Conservation (phyloP, 1,284 basidiomycete genomes). For the Sphaerobolus stellatus region DNA sequence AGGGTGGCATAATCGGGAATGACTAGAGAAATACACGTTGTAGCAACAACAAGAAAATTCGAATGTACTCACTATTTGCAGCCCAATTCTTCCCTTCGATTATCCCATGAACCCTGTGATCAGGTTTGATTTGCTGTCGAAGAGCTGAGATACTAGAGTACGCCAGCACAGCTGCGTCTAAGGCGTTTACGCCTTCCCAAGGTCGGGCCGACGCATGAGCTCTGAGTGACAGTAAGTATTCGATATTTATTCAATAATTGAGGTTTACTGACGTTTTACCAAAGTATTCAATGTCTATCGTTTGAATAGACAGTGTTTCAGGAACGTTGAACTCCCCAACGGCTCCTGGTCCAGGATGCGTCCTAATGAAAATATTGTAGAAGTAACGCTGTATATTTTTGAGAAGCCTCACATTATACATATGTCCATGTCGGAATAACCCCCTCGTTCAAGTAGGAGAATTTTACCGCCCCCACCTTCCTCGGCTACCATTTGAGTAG, state of each 20-base stretch:
- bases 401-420: conserved; percentile 33
- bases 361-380: conserved; percentile 34
- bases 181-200: conserved; percentile 46
- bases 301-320: neutral
- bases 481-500: conserved; percentile 33
- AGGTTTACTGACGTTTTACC: conserved; percentile 1
- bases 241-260: neutral
- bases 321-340: neutral
- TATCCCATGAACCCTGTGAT: conserved; percentile 38
- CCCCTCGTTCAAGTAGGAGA: conserved; percentile 38
- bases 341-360: conserved; percentile 21
- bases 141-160: conserved; percentile 41
- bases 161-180: conserved; percentile 44
- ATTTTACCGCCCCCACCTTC: conserved; percentile 49
- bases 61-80: conserved; percentile 27
- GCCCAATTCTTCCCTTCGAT: conserved; percentile 28
- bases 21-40: conserved; percentile 19
- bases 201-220: conserved; percentile 36
- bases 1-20: conserved; percentile 38
- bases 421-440: conserved; percentile 42
- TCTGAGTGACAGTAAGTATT: conserved; percentile 23
- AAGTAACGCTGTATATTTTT: neutral
- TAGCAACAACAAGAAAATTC: conserved; percentile 22
- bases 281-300: conserved; percentile 2
- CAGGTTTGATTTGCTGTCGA: conserved; percentile 48